Percentiles rank a stretch among this genome's conserved stretches.
Conservation (phyloP, 305 asterid species). For the Fraxinus baroniana region DNA sequence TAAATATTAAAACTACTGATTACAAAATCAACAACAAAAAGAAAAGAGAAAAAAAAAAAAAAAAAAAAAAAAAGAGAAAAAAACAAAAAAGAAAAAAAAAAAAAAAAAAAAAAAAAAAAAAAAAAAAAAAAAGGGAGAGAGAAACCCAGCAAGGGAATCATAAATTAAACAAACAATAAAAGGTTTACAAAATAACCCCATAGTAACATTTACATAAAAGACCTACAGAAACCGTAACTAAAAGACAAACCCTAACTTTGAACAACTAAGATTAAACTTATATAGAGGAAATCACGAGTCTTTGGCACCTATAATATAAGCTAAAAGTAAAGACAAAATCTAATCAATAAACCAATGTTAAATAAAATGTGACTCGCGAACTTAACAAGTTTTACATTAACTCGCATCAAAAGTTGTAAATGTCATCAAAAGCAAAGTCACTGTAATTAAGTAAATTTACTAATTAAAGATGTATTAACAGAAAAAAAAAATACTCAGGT, state of each 20-base stretch:
- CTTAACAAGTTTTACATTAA: constrained; percentile 12
- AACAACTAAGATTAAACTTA: constrained; percentile 21
- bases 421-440: constrained; percentile 34
- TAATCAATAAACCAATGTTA: constrained; percentile 18
- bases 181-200: background rate
- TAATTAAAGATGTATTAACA: constrained; percentile 6
- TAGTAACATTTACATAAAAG: background rate
- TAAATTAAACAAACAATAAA: background rate
- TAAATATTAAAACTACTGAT: background rate
- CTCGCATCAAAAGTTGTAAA: background rate
- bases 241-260: constrained; percentile 28
- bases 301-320: constrained; percentile 20
- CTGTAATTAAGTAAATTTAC: constrained; percentile 20
- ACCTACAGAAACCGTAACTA: constrained; percentile 27
- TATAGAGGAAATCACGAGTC: constrained; percentile 27
- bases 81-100: background rate
- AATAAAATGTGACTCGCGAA: background rate
- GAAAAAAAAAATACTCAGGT: constrained; percentile 5
- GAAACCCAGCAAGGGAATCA: background rate
- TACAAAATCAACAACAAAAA: background rate
- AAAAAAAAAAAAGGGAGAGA: background rate
- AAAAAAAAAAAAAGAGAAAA: background rate
- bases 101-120: background rate
- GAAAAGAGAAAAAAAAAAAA: background rate
- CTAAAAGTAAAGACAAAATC: constrained; percentile 19